phyloP scores from a whole-genome alignment of 2,329 filamentous ascomycete species.

The Colletotrichum sp. region DNA sequence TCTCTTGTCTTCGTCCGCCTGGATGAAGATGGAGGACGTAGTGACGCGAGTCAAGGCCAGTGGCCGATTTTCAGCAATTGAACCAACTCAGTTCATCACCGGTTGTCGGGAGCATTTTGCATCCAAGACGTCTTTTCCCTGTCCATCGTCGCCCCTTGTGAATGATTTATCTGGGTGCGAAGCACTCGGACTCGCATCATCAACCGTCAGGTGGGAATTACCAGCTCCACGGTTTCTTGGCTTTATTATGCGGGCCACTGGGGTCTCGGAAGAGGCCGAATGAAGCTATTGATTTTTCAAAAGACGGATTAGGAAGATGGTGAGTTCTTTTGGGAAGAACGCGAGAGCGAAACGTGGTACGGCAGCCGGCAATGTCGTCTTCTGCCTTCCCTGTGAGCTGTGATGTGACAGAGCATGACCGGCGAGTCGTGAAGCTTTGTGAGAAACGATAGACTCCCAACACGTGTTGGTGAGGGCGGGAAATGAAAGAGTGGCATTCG shows the following conservation, averaged over 20 bases:
- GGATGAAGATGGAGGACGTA: neutral
- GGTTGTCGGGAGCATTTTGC: neutral
- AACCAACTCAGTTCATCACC: neutral
- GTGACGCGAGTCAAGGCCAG: neutral
- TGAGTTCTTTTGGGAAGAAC: neutral
- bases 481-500: neutral
- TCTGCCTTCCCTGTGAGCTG: neutral
- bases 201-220: neutral
- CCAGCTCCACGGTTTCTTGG: neutral
- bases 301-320: neutral
- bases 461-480: neutral
- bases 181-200: neutral
- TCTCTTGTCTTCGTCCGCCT: neutral
- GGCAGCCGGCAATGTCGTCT: neutral
- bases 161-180: neutral
- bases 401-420: neutral
- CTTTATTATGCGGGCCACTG: slow-evolving; percentile 9
- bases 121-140: neutral
- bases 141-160: neutral
- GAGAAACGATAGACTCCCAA: neutral
- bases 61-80: slow-evolving; percentile 2
- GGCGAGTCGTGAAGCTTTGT: neutral
- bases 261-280: neutral
- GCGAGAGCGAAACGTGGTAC: neutral
- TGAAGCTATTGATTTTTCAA: neutral